phyloP scores from a whole-genome alignment of 306 rosid species.

The Arachis stenosperma region DNA sequence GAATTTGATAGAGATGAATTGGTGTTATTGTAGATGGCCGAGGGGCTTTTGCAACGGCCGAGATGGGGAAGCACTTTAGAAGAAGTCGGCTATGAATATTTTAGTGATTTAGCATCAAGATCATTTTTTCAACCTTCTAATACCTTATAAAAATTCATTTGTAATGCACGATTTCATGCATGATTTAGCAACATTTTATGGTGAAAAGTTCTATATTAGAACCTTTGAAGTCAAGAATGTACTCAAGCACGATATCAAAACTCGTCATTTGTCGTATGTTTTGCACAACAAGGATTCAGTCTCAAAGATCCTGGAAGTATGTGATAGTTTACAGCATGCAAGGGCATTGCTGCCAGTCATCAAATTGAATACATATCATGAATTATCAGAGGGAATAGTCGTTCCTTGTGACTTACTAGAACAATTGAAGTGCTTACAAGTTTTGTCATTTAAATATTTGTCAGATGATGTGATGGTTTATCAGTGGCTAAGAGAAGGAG shows the following conservation, averaged over 20 bases:
- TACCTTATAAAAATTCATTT: background rate
- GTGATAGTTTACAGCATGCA: background rate
- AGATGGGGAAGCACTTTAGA: background rate
- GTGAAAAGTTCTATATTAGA: background rate
- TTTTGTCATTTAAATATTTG: background rate
- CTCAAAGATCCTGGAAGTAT: background rate
- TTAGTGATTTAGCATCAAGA: background rate
- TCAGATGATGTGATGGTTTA: background rate
- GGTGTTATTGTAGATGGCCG: background rate
- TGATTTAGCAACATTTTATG: background rate
- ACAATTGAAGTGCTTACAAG: background rate
- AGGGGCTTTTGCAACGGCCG: background rate
- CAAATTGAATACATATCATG: rapidly evolving
- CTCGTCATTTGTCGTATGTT: background rate
- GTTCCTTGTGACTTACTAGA: background rate
- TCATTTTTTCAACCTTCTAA: background rate
- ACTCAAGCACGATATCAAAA: background rate
- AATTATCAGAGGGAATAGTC: background rate
- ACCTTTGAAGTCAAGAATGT: background rate
- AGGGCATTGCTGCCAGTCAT: background rate
- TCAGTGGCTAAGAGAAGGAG: no score
- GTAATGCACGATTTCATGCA: background rate
- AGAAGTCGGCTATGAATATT: background rate
- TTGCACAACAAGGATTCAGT: rapidly evolving
- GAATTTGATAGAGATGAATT: background rate